Evolutionary conservation across 1,139 yeast species (phyloP).

Genomic region (Nakaseomyces nivariensis): DNA sequence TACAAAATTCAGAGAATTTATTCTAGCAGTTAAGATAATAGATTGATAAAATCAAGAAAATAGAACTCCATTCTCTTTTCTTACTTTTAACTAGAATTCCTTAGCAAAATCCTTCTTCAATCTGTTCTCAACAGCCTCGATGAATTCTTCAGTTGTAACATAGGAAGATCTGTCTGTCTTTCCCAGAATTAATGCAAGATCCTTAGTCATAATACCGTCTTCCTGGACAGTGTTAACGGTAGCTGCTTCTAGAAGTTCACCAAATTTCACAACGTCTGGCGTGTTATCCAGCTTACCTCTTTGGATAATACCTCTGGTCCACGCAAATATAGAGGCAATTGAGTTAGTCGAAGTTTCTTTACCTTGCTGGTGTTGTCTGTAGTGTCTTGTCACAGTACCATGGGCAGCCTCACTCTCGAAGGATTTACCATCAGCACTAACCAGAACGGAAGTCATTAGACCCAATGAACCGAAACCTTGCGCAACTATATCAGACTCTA

Average conservation of each 20-base stretch:
- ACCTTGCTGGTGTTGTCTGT: constrained; percentile 86
- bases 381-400: constrained; percentile 94
- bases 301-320: constrained; percentile 85
- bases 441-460: constrained; percentile 85
- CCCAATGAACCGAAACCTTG: constrained; percentile 96
- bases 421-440: constrained; percentile 90
- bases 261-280: constrained; percentile 73
- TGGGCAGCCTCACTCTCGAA: constrained; percentile 96
- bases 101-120: constrained; percentile 24
- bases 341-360: constrained; percentile 96
- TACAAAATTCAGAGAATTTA: not conserved
- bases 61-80: not conserved
- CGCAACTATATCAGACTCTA: constrained; percentile 91
- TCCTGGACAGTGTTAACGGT: constrained; percentile 74
- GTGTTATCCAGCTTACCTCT: constrained; percentile 82
- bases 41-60: not conserved
- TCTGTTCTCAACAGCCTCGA: constrained; percentile 63
- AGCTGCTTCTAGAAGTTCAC: constrained; percentile 65
- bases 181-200: constrained; percentile 78
- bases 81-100: not conserved
- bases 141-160: constrained; percentile 82
- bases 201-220: constrained; percentile 90
- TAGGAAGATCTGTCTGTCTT: constrained; percentile 68
- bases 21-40: not conserved
- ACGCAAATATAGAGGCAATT: constrained; percentile 89